phyloP scores from a whole-genome alignment of 2,329 filamentous ascomycete genomes.

The Fusarium sp. region DNA sequence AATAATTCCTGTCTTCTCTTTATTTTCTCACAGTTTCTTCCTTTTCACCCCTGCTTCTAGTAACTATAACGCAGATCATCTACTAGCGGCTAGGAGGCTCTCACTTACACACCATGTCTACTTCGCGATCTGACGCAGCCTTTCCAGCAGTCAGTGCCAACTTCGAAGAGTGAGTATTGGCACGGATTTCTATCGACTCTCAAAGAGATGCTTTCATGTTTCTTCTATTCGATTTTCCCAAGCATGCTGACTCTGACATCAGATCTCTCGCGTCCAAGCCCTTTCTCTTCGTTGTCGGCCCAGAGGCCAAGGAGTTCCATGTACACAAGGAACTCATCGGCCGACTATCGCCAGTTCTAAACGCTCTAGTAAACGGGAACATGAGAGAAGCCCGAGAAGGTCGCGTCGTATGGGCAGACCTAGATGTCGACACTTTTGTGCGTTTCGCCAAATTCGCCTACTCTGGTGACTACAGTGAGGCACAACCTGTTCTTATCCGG shows the following conservation, averaged over 20 bases:
- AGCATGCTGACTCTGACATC: not conserved
- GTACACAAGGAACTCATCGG: conserved; percentile 38
- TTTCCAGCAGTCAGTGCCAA: not conserved
- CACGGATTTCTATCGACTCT: not conserved
- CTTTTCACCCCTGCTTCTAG: not conserved
- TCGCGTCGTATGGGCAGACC: conserved; percentile 37
- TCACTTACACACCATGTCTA: conserved; percentile 19
- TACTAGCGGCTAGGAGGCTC: not conserved
- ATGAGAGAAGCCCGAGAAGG: conserved; percentile 41
- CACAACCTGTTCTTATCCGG: conserved; percentile 15
- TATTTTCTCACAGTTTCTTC: not conserved
- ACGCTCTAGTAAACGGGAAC: conserved; percentile 37
- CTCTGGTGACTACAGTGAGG: conserved; percentile 35
- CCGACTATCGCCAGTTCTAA: conserved; percentile 33
- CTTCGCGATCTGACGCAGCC: not conserved
- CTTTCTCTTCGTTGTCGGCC: conserved; percentile 38
- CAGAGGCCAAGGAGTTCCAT: conserved; percentile 37
- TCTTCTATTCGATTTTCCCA: not conserved
- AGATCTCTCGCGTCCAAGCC: conserved; percentile 40
- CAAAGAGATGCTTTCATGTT: not conserved
- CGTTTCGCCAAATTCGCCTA: conserved; percentile 41
- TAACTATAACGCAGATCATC: not conserved
- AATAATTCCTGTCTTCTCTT: not conserved
- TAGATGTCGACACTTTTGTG: conserved; percentile 41
- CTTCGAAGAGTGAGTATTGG: conserved; percentile 34